Conservation (phyloP, 2,329 filamentous ascomycete genomes). For the Geosmithia flava region DNA sequence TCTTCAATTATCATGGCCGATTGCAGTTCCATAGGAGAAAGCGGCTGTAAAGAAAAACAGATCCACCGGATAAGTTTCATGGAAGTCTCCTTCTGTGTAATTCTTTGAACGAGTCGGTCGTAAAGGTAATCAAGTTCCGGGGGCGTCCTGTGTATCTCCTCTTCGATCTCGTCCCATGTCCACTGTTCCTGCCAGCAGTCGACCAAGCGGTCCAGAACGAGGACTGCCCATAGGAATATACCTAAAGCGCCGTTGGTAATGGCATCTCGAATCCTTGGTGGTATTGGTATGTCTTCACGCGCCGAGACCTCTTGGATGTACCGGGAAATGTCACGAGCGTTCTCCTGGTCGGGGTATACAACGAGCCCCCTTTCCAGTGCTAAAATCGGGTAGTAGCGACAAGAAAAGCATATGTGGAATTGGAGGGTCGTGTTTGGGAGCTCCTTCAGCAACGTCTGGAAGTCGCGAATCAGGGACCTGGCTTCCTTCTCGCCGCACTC, state of each 20-base stretch:
- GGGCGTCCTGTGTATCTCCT: not conserved
- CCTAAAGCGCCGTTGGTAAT: not conserved
- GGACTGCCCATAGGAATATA: not conserved
- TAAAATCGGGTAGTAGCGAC: not conserved
- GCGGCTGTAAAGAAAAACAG: not conserved
- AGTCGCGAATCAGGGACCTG: conserved; percentile 5
- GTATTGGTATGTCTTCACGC: not conserved
- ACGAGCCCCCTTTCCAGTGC: not conserved
- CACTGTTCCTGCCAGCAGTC: not conserved
- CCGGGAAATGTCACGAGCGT: not conserved
- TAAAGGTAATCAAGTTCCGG: not conserved
- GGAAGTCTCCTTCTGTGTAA: not conserved
- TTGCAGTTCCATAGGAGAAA: not conserved
- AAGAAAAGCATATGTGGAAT: not conserved
- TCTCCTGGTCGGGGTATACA: not conserved
- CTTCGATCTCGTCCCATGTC: no score
- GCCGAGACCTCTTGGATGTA: not conserved
- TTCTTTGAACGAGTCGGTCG: not conserved
- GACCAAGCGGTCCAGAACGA: not conserved
- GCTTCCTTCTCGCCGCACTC: conserved; percentile 15
- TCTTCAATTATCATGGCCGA: not conserved
- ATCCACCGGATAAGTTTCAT: not conserved
- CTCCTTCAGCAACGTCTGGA: conserved; percentile 5
- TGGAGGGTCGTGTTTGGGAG: not conserved
- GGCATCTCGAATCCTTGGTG: not conserved